These are phyloP conservation scores for Gypsophila paniculata DNA, from an alignment of 179 eudicot genomes.

Conservation along the genomic window DNA sequence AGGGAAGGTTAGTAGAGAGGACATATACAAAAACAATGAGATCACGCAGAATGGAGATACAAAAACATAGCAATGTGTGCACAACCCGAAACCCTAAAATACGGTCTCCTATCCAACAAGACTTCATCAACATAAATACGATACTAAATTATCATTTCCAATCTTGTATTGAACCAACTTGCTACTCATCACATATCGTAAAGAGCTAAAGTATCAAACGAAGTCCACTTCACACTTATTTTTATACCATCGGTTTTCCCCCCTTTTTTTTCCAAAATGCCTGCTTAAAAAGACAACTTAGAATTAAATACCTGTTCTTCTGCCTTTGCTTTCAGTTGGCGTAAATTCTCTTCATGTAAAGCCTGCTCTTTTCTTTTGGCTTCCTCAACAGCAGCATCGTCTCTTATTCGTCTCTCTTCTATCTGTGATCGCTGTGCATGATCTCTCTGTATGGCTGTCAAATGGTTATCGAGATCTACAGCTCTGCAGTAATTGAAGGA, in stretches of 20 bases:
- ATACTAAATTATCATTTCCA: not conserved
- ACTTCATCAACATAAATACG: not conserved
- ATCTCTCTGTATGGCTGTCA: constrained; percentile 79
- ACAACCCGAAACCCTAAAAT: not conserved
- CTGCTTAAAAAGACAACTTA: not conserved
- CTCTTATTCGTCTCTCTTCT: constrained; percentile 85
- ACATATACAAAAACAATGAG: not conserved
- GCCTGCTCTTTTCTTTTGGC: constrained; percentile 78
- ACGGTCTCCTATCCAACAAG: not conserved
- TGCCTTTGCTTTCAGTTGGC: constrained; percentile 62
- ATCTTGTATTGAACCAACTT: not conserved
- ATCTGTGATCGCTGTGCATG: constrained; percentile 78
- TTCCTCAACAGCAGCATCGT: constrained; percentile 88
- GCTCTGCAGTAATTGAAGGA: constrained; percentile 46
- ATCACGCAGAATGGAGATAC: not conserved
- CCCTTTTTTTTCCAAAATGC: not conserved
- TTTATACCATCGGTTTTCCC: not conserved
- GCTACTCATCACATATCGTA: not conserved
- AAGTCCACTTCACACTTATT: not conserved
- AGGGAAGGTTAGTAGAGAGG: not conserved
- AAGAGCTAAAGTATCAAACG: not conserved
- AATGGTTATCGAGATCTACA: constrained; percentile 90
- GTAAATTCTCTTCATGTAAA: constrained; percentile 57
- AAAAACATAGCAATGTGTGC: not conserved
- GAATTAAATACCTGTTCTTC: constrained; percentile 62